phyloP scores from a whole-genome alignment of 805 yeast genomes.

The Saturnispora dispora region DNA sequence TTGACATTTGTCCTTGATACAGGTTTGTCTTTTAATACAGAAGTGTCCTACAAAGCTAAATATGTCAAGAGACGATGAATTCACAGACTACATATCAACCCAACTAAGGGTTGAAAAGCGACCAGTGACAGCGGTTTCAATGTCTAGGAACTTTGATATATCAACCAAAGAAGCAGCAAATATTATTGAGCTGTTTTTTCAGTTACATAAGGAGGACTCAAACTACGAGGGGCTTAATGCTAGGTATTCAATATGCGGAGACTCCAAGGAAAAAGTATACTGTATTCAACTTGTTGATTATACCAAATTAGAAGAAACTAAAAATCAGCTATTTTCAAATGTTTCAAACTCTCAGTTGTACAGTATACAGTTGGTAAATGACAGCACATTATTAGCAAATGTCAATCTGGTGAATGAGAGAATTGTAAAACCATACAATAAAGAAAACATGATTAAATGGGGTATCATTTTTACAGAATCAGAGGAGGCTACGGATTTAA shows the following conservation, averaged over 20 bases:
- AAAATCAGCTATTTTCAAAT: constrained; percentile 11
- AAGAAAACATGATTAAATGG: constrained; percentile 18
- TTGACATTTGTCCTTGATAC: neutral
- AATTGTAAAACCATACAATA: constrained; percentile 10
- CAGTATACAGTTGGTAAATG: constrained; percentile 17
- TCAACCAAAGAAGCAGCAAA: constrained; percentile 16
- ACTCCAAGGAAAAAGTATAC: neutral
- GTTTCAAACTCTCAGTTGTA: constrained; percentile 17
- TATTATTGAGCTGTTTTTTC: constrained; percentile 17
- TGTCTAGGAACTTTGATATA: constrained; percentile 18
- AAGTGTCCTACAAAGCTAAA: neutral
- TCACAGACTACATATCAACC: neutral
- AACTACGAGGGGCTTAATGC: constrained; percentile 11
- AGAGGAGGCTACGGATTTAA: neutral
- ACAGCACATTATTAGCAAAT: constrained; percentile 13
- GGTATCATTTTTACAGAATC: constrained; percentile 19
- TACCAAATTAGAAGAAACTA: constrained; percentile 13
- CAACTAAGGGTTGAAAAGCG: constrained; percentile 8
- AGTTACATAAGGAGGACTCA: constrained; percentile 12
- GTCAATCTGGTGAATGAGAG: constrained; percentile 15
- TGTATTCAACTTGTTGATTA: constrained; percentile 10
- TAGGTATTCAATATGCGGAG: constrained; percentile 14
- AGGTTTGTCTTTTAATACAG: neutral
- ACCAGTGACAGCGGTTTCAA: constrained; percentile 20
- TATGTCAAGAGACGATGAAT: neutral